Percentiles rank a stretch among this genome's conserved stretches.
phyloP scores from a whole-genome alignment of 202 grass and related monocot genomes.

The Zoysia matrella region DNA sequence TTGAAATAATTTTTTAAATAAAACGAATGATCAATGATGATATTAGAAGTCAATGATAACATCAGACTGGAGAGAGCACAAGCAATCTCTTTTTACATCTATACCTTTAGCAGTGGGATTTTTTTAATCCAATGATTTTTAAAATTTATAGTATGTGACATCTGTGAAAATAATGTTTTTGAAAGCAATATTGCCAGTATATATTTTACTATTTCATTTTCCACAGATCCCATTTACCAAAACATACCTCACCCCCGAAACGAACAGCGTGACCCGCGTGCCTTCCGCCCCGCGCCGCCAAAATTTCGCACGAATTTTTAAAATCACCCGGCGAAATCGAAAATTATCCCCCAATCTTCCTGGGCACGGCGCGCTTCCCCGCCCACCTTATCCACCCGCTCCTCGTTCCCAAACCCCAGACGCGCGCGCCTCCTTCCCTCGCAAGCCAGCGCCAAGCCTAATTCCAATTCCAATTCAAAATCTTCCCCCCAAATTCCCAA shows the following conservation, averaged over 20 bases:
- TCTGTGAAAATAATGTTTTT: too few species aligned
- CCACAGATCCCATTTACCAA: too few species aligned
- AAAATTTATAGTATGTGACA: too few species aligned
- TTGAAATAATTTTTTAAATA: too few species aligned
- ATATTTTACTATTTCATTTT: too few species aligned
- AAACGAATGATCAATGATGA: too few species aligned
- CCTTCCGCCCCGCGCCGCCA: background rate
- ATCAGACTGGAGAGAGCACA: too few species aligned
- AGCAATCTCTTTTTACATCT: too few species aligned
- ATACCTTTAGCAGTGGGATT: too few species aligned
- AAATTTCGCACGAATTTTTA: constrained; percentile 43
- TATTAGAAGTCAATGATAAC: too few species aligned
- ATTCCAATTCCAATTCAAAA: constrained; percentile 45
- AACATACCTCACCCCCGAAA: background rate
- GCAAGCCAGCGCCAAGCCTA: constrained; percentile 43
- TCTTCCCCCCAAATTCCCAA: constrained; percentile 11
- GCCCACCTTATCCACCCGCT: background rate
- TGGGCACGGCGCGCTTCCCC: constrained; percentile 34
- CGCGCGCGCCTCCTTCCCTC: constrained; percentile 42
- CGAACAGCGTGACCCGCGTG: background rate
- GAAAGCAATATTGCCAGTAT: too few species aligned
- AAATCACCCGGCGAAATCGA: constrained; percentile 53
- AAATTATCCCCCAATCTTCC: constrained; percentile 46
- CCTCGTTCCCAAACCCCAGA: background rate
- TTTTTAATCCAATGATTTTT: too few species aligned